phyloP scores from a whole-genome alignment of 108 stramenopile genomes.

The Cyclotella cryptica region DNA sequence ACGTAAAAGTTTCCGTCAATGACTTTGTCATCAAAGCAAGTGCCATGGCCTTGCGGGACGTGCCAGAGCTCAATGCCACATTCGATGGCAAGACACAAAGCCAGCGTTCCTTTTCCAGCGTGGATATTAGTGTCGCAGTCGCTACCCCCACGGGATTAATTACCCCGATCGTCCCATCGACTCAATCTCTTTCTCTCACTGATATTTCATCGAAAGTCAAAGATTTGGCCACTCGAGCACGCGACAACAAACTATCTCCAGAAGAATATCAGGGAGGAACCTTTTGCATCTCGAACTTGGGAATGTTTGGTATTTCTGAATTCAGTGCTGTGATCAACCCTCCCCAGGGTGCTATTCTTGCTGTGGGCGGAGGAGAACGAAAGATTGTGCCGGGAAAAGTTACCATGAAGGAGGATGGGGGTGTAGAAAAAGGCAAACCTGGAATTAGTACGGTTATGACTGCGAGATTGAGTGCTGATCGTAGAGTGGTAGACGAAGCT shows the following conservation, averaged over 20 bases:
- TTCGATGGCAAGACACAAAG: conserved; percentile 51
- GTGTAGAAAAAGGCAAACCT: conserved; percentile 58
- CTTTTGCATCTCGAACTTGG: conserved; percentile 97
- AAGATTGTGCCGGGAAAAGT: conserved; percentile 76
- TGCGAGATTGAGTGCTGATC: conserved; percentile 96
- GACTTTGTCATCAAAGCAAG: conserved; percentile 97
- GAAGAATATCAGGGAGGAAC: conserved; percentile 98
- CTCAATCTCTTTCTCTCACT: conserved; percentile 82
- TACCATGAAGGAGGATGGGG: conserved; percentile 58
- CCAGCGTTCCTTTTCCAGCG: conserved; percentile 67
- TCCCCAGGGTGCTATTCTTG: conserved; percentile 98
- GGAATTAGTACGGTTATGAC: conserved; percentile 84
- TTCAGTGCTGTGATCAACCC: conserved; percentile 99
- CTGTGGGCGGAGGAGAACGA: conserved; percentile 93
- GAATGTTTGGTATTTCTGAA: conserved; percentile 98
- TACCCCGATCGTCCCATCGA: conserved; percentile 93
- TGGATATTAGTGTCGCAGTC: conserved; percentile 99
- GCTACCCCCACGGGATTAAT: conserved; percentile 95
- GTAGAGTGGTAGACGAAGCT: conserved; percentile 97
- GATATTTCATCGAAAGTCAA: conserved; percentile 85
- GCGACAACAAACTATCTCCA: conserved; percentile 88
- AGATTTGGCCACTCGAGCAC: conserved; percentile 87
- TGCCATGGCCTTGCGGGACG: conserved; percentile 95
- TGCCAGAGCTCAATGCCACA: conserved; percentile 93
- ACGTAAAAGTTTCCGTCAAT: conserved; percentile 93